phyloP scores from a whole-genome alignment of 2,329 filamentous ascomycete species.

The Acrocalymma vagum region DNA sequence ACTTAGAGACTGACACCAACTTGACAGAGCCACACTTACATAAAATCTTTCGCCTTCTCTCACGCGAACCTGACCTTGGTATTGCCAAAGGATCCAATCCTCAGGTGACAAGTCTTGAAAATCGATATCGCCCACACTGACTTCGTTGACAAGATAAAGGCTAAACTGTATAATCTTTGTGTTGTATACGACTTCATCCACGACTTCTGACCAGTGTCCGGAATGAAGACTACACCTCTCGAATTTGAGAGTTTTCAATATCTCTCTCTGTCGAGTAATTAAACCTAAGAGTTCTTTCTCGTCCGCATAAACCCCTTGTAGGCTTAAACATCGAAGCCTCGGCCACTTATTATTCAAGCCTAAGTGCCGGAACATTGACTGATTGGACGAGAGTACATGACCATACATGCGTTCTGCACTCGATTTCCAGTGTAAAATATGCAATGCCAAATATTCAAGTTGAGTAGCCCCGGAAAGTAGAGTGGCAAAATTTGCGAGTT shows the following conservation, averaged over 20 bases:
- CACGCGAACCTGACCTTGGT: slow-evolving; percentile 14
- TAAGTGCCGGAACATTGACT: slow-evolving; percentile 16
- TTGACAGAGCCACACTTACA: slow-evolving; percentile 1
- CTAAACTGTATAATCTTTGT: slow-evolving; percentile 24
- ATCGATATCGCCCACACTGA: slow-evolving; percentile 1
- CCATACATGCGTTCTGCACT: slow-evolving; percentile 11
- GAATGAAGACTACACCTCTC: slow-evolving; percentile 19
- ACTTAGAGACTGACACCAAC: no score
- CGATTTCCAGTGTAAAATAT: slow-evolving; percentile 17
- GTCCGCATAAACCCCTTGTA: slow-evolving; percentile 26
- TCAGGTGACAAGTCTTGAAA: slow-evolving; percentile 8
- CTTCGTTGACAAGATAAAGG: slow-evolving; percentile 31
- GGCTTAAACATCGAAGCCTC: slow-evolving; percentile 25
- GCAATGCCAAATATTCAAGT: slow-evolving; percentile 26
- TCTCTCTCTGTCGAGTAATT: slow-evolving; percentile 27
- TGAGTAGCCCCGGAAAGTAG: slow-evolving; percentile 24
- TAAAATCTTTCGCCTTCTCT: slow-evolving; percentile 16
- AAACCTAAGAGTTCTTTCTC: slow-evolving; percentile 25
- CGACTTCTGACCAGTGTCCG: slow-evolving; percentile 35
- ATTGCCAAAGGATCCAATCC: slow-evolving; percentile 16
- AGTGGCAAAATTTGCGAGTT: slow-evolving; percentile 23
- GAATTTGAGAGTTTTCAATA: slow-evolving; percentile 23
- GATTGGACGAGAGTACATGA: neutral
- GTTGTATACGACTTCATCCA: slow-evolving; percentile 32
- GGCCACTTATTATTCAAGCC: slow-evolving; percentile 31